Evolutionary conservation across 2,329 filamentous ascomycete species (phyloP), one percentile per base, ranked within the genome.

Genomic region (Phialocephala subalpina): DNA sequence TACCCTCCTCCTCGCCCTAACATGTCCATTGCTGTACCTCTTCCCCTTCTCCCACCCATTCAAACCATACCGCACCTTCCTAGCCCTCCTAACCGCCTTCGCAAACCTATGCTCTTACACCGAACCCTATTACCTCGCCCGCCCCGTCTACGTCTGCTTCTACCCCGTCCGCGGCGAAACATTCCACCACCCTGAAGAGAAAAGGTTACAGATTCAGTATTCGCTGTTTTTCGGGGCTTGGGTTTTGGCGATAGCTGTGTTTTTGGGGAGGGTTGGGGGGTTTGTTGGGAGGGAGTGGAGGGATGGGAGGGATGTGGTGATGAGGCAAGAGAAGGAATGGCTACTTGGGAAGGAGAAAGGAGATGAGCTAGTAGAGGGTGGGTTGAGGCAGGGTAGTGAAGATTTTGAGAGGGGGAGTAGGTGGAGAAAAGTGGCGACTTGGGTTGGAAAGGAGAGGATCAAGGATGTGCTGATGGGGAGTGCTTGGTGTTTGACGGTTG

Each of bases 121-220:
- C 18, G 42, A 53, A 52, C 25, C 58, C 16, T 40, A 53, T 36
- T n/a, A 60, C 20, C 29, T 60, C 2, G 58, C 45, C 12, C 16
- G 42, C 7, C 58, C 58, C 2, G 33, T 52, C 5, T 52, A 38
- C 16, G 58, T 60, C 6, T 53, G 45, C 22, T 53, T 60, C 14
- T 53, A 60, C 29, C 58, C 58, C 4, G 29, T 52, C 2, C 2
- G 27, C 38, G 42, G 45, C 27, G 45, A 53, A 20, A 36, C 22
- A n/a, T 60, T 49, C 33, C 58, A 53, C 40, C 58, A 52, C 35
- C 42, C 42, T 6, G 42, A 60, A 27, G 58, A 60, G 29, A 12
- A 5, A 12, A 38, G 42, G 27, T 60, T 60, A 20, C 14, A 14
- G 33, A 29, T 60, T 22, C 58, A 60, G 29, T 52, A 27, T 27